Evolutionary conservation across 1,284 basidiomycete genomes (phyloP).

Genomic region (Pisolithus thermaeus): DNA sequence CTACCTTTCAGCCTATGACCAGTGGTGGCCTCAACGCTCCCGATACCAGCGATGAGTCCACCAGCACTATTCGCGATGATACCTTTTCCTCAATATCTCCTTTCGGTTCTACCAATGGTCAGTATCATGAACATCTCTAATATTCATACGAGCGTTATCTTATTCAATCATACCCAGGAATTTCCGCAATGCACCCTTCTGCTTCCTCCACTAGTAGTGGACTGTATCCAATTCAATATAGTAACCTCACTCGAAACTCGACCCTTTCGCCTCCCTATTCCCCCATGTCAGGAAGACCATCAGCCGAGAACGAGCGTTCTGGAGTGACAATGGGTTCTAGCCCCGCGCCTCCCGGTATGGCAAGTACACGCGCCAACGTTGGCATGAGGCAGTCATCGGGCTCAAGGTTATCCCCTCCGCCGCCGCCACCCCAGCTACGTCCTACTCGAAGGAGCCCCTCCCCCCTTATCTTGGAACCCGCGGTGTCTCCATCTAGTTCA

Average conservation of each 20-base stretch:
- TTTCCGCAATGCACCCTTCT: constrained; percentile 9
- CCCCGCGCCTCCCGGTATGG: constrained; percentile 4
- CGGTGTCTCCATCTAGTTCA: constrained; percentile 11
- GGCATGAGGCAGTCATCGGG: constrained; percentile 1
- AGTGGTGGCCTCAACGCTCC: constrained; percentile 3
- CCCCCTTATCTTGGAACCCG: constrained; percentile 19
- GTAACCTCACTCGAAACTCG: constrained; percentile 18
- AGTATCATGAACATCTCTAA: constrained; percentile 10
- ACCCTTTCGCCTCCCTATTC: constrained; percentile 21
- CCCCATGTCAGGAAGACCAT: constrained; percentile 10
- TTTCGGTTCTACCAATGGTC: constrained; percentile 17
- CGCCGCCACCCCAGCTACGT: constrained; percentile 7
- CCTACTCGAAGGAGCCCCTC: constrained; percentile 21
- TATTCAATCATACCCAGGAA: constrained; percentile 10
- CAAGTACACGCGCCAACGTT: not conserved
- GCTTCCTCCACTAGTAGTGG: constrained; percentile 7
- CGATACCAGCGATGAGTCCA: constrained; percentile 5
- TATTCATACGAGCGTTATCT: constrained; percentile 5
- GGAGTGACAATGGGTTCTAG: constrained; percentile 7
- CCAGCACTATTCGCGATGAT: constrained; percentile 8
- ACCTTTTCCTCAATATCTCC: constrained; percentile 13
- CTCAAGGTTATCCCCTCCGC: not conserved
- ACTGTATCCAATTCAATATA: constrained; percentile 16
- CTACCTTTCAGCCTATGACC: constrained; percentile 15
- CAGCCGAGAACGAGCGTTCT: constrained; percentile 13